Evolutionary conservation across 1,284 basidiomycete genomes (phyloP).

Genomic region (Psilocybe mexicana): DNA sequence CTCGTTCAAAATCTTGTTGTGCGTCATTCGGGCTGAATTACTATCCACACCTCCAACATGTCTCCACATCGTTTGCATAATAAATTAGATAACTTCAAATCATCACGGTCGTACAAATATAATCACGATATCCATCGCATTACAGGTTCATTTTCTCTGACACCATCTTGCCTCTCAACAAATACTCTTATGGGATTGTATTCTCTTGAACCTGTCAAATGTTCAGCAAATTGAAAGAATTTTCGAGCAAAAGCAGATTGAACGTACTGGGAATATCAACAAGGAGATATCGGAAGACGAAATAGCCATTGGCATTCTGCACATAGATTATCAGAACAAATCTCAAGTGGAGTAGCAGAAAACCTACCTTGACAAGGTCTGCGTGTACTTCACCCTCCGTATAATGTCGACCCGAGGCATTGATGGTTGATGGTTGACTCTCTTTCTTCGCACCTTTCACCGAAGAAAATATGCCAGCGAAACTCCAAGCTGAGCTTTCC

Average conservation of each 20-base stretch:
- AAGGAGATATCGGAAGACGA: slow-evolving; percentile 74
- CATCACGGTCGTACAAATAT: slow-evolving; percentile 14
- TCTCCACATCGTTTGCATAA: background rate
- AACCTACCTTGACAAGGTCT: slow-evolving; percentile 64
- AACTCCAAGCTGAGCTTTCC: slow-evolving; percentile 47
- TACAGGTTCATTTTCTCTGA: slow-evolving; percentile 70
- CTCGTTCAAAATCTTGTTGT: too few relatives aligned
- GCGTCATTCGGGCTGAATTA: background rate
- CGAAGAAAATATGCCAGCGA: slow-evolving; percentile 70
- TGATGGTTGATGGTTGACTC: slow-evolving; percentile 31
- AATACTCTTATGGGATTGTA: slow-evolving; percentile 68
- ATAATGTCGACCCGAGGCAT: slow-evolving; percentile 47
- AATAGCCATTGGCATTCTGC: slow-evolving; percentile 75
- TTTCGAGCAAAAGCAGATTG: slow-evolving; percentile 3
- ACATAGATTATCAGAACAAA: slow-evolving; percentile 15
- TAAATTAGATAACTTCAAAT: slow-evolving; percentile 2
- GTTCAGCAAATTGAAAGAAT: background rate
- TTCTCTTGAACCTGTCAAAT: slow-evolving; percentile 55
- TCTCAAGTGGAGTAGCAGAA: slow-evolving; percentile 7
- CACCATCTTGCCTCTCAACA: slow-evolving; percentile 63
- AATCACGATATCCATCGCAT: slow-evolving; percentile 60
- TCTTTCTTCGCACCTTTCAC: slow-evolving; percentile 47
- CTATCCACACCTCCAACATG: background rate
- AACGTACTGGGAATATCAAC: slow-evolving; percentile 77
- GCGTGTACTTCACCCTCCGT: slow-evolving; percentile 80